A percentile compares a stretch with the other conserved stretches of the same genome.
phyloP scores from a whole-genome alignment of 2,329 filamentous ascomycete species.

The Anisogramma anomala region DNA sequence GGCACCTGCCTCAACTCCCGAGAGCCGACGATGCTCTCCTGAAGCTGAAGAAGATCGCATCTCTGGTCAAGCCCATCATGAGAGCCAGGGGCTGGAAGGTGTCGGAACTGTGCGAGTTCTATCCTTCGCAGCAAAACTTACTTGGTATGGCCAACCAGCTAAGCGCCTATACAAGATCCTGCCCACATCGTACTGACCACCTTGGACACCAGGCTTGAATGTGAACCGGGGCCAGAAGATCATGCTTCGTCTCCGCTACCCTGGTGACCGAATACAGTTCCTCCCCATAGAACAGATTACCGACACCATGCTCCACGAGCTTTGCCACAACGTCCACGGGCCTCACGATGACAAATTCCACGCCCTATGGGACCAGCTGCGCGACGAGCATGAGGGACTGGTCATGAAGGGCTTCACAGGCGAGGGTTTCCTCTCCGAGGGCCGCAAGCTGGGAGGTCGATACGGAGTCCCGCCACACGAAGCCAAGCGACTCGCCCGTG shows the following conservation, averaged over 20 bases:
- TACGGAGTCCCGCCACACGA: slow-evolving; percentile 55
- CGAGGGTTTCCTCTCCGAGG: slow-evolving; percentile 72
- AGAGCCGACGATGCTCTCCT: slow-evolving; percentile 40
- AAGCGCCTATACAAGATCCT: background rate
- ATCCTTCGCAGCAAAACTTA: slow-evolving; percentile 60
- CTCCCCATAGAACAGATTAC: slow-evolving; percentile 67
- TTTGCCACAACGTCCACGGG: slow-evolving; percentile 76
- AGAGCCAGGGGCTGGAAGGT: slow-evolving; percentile 73
- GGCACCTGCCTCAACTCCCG: slow-evolving; percentile 35
- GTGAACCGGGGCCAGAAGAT: slow-evolving; percentile 67
- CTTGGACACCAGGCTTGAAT: slow-evolving; percentile 50
- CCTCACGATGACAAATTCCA: slow-evolving; percentile 78
- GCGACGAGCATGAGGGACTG: slow-evolving; percentile 72
- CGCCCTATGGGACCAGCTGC: slow-evolving; percentile 76
- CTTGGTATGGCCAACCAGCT: slow-evolving; percentile 39
- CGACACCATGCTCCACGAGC: slow-evolving; percentile 90
- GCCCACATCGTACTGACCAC: background rate
- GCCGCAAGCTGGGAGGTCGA: slow-evolving; percentile 60
- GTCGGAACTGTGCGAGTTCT: slow-evolving; percentile 70
- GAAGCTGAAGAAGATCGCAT: slow-evolving; percentile 68
- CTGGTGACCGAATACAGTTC: slow-evolving; percentile 64
- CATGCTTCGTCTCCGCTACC: slow-evolving; percentile 68
- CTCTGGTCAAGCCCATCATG: slow-evolving; percentile 91
- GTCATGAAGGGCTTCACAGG: slow-evolving; percentile 76
- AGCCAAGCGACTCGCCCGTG: slow-evolving; percentile 60